These are phyloP conservation scores for Cutaneotrichosporon arboriforme DNA, from an alignment of 1,284 basidiomycete species.

Conservation along the genomic window DNA sequence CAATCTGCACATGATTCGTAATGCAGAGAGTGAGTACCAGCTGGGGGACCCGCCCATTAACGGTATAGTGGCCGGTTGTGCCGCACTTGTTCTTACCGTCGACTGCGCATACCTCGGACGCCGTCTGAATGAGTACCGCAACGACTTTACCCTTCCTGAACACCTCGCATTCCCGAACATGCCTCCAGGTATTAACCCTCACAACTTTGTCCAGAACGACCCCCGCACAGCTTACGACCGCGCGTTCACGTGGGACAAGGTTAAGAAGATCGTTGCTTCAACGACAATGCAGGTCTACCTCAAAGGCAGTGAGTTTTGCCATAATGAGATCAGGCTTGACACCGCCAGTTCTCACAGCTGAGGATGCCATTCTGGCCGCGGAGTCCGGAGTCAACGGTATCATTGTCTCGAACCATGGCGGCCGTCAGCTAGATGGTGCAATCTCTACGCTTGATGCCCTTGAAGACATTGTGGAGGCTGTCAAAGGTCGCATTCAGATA, in stretches of 20 bases:
- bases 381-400: constrained; percentile 29
- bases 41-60: constrained; percentile 13
- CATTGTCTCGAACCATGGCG: constrained; percentile 34
- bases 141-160: constrained; percentile 17
- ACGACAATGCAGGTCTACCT: constrained; percentile 14
- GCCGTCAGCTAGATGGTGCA: constrained; percentile 37
- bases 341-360: constrained; percentile 15
- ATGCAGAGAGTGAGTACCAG: constrained; percentile 23
- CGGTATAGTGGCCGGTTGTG: constrained; percentile 17
- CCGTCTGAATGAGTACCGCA: constrained; percentile 21
- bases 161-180: constrained; percentile 17
- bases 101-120: constrained; percentile 27
- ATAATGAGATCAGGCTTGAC: not conserved
- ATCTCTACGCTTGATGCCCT: constrained; percentile 25
- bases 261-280: constrained; percentile 2
- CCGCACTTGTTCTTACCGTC: constrained; percentile 28
- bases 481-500: constrained; percentile 27
- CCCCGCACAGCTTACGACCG: constrained; percentile 13
- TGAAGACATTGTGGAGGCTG: constrained; percentile 24
- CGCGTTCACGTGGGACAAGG: constrained; percentile 15
- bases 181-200: constrained; percentile 12
- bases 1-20: constrained; percentile 22
- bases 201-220: constrained; percentile 9
- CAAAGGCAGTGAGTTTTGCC: constrained; percentile 21
- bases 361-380: constrained; percentile 31